These are phyloP conservation scores for Coemansia aciculifera DNA, from an alignment of 192 early-diverging fungal species.

Conservation along the genomic window DNA sequence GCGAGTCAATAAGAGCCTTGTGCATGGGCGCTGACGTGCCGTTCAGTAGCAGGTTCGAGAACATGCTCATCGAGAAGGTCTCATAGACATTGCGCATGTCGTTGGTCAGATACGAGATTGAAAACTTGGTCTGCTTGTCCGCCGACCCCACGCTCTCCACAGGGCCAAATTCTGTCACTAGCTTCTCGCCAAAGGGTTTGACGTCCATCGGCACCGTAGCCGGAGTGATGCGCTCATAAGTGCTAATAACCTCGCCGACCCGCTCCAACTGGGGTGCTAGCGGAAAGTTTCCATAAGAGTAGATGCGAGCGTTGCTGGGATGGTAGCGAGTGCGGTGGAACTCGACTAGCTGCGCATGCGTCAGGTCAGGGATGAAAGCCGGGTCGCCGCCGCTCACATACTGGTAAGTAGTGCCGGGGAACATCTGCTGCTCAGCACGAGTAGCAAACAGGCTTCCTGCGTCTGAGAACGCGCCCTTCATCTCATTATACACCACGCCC, in stretches of 20 bases:
- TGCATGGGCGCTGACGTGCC: conserved; percentile 93
- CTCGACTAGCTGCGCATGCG: conserved; percentile 73
- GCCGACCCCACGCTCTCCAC: conserved; percentile 45
- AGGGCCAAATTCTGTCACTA: conserved; percentile 51
- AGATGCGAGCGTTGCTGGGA: conserved; percentile 89
- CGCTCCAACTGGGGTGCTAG: conserved; percentile 72
- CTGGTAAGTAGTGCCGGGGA: conserved; percentile 79
- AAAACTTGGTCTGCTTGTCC: conserved; percentile 81
- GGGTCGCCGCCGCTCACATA: conserved; percentile 91
- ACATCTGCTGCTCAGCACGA: conserved; percentile 79
- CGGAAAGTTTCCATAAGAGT: conserved; percentile 85
- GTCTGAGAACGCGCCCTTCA: conserved; percentile 92
- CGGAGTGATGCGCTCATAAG: conserved; percentile 56
- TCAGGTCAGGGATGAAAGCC: conserved; percentile 80
- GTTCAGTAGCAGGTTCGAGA: conserved; percentile 80
- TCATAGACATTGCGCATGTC: conserved; percentile 77
- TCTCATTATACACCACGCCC: conserved; percentile 97
- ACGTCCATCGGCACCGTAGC: conserved; percentile 59
- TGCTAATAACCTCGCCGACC: conserved; percentile 65
- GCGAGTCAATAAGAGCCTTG: conserved; percentile 86
- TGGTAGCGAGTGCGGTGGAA: conserved; percentile 90
- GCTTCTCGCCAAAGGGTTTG: conserved; percentile 45
- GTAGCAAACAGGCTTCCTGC: conserved; percentile 74
- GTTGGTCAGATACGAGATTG: conserved; percentile 72
- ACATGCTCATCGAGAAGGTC: conserved; percentile 77